These are phyloP conservation scores for Penicillium salamii DNA, from an alignment of 495 filamentous ascomycete species.

Conservation along the genomic window DNA sequence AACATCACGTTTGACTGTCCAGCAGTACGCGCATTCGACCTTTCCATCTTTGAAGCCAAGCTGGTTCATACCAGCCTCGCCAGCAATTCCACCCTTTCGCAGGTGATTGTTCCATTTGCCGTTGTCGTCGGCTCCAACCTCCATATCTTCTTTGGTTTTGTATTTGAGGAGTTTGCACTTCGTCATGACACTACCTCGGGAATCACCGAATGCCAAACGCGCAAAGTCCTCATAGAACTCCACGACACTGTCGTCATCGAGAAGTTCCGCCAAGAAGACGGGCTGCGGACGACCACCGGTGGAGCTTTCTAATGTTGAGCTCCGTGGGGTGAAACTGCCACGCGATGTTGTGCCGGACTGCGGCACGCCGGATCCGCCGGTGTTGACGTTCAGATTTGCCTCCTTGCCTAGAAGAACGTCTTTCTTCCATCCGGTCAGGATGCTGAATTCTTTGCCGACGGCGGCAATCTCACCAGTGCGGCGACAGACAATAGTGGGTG, in stretches of 20 bases:
- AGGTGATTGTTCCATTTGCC: constrained; percentile 45
- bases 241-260: constrained; percentile 90
- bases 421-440: constrained; percentile 91
- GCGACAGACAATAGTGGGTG: constrained; percentile 86
- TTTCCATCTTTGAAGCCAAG: constrained; percentile 83
- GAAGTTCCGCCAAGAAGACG: constrained; percentile 84
- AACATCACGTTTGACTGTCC: constrained; percentile 93
- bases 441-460: constrained; percentile 90
- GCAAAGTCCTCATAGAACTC: constrained; percentile 97
- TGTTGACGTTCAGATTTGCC: constrained; percentile 86
- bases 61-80: constrained; percentile 70
- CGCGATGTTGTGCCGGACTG: constrained; percentile 36
- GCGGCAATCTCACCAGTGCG: constrained; percentile 90
- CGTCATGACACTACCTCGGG: constrained; percentile 74
- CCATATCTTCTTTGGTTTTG: constrained; percentile 66
- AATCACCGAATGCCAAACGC: constrained; percentile 84
- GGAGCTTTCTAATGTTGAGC: constrained; percentile 24
- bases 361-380: constrained; percentile 39
- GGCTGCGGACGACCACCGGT: constrained; percentile 54
- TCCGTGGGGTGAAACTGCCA: constrained; percentile 50
- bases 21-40: constrained; percentile 91
- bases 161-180: constrained; percentile 90
- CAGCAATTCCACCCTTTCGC: constrained; percentile 60
- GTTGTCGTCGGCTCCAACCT: constrained; percentile 38
- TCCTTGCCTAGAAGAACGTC: constrained; percentile 86